phyloP scores from a whole-genome alignment of 192 early-diverging fungal species.

The Backusella tarrabulga region DNA sequence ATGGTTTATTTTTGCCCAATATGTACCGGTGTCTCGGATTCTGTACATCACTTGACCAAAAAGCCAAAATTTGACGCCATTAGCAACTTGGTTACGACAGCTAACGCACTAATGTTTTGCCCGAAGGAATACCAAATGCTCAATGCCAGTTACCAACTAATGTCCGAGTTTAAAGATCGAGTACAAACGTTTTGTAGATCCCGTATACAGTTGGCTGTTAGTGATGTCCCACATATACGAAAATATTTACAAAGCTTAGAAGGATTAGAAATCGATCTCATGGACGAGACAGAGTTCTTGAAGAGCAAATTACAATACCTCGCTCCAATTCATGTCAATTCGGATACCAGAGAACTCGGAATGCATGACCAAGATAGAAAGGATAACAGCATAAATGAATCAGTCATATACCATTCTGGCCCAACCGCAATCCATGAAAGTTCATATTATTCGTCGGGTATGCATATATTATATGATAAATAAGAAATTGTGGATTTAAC shows the following conservation, averaged over 20 bases:
- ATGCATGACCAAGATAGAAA: background rate
- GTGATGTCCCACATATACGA: conserved; percentile 38
- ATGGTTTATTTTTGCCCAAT: conserved; percentile 57
- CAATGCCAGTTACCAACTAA: conserved; percentile 1
- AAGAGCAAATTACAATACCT: conserved; percentile 38
- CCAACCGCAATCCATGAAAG: background rate
- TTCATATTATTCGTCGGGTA: background rate
- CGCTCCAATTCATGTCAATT: conserved; percentile 16
- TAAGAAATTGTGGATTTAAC: background rate
- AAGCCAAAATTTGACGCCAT: conserved; percentile 38
- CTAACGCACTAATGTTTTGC: conserved; percentile 43
- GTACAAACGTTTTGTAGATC: conserved; percentile 32
- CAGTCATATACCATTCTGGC: background rate
- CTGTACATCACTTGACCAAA: conserved; percentile 32
- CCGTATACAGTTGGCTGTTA: conserved; percentile 17
- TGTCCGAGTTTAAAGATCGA: conserved; percentile 12
- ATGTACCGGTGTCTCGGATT: conserved; percentile 32
- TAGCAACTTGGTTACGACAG: conserved; percentile 37
- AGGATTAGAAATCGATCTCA: conserved; percentile 41
- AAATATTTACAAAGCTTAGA: conserved; percentile 37
- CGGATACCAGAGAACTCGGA: background rate
- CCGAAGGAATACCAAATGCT: conserved; percentile 32
- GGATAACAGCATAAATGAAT: background rate
- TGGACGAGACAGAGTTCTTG: conserved; percentile 39
- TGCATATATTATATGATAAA: background rate